A percentile compares a stretch with the other conserved stretches of the same genome.
Conservation (phyloP, 2,329 filamentous ascomycete genomes). For the Aspergillus carbonarius region DNA sequence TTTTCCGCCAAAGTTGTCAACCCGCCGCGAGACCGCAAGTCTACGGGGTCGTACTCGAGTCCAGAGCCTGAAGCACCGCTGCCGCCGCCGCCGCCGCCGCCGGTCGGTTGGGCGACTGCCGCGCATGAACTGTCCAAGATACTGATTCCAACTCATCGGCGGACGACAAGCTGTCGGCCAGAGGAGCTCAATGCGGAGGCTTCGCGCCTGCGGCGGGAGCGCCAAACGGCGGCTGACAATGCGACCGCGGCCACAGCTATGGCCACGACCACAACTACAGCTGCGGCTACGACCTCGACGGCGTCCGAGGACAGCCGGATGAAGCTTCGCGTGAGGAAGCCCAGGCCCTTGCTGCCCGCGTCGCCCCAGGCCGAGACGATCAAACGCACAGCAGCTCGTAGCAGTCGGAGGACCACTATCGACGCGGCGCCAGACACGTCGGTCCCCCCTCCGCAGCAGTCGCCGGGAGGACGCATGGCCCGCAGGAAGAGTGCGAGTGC, state of each 20-base stretch:
- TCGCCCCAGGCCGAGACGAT: conserved; percentile 57
- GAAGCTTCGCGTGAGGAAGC: conserved; percentile 71
- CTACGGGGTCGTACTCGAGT: conserved; percentile 47
- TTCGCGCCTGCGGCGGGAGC: conserved; percentile 62
- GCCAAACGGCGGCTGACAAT: conserved; percentile 48
- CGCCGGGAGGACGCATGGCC: conserved; percentile 22
- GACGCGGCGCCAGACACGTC: conserved; percentile 48
- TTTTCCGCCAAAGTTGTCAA: conserved; percentile 78
- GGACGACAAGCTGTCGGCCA: conserved; percentile 71
- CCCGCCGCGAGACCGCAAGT: conserved; percentile 57
- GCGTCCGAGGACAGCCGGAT: conserved; percentile 59
- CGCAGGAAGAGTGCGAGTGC: conserved; percentile 31
- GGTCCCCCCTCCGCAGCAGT: conserved; percentile 37
- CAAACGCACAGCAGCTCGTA: conserved; percentile 49
- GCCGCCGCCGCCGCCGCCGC: conserved; percentile 58
- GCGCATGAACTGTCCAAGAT: conserved; percentile 78
- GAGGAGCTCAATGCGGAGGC: conserved; percentile 76
- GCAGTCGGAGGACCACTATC: conserved; percentile 62
- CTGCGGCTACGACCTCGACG: not conserved
- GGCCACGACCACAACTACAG: conserved; percentile 26
- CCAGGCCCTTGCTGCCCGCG: conserved; percentile 44
- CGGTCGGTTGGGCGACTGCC: conserved; percentile 83
- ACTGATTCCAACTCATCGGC: conserved; percentile 72
- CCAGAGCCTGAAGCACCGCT: conserved; percentile 57
- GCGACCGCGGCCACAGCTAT: conserved; percentile 42